Evolutionary conservation across 257 asterid genomes (phyloP).

Genomic region (Solanum lycopersicoides): DNA sequence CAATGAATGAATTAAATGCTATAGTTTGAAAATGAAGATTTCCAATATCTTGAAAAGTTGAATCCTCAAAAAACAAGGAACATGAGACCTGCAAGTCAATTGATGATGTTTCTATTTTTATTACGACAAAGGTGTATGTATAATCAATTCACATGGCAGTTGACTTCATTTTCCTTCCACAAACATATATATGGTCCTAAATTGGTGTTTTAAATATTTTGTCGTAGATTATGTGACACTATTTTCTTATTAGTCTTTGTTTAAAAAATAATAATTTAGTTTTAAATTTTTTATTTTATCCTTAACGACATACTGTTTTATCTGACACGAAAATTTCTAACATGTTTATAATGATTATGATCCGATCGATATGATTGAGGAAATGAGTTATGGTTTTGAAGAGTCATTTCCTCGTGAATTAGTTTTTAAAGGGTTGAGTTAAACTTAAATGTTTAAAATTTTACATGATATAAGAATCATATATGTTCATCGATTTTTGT

Average conservation of each 20-base stretch:
- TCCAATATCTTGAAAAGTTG: not conserved
- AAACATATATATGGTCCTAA: not conserved
- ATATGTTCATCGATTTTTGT: not conserved
- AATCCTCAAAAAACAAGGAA: not conserved
- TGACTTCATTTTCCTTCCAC: not conserved
- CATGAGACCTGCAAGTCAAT: not conserved
- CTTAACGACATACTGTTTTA: not conserved
- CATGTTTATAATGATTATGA: not conserved
- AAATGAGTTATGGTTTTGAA: not conserved
- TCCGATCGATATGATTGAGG: not conserved
- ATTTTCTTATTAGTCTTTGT: not conserved
- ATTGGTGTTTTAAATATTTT: not conserved
- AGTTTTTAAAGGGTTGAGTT: not conserved
- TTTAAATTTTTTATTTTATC: not conserved
- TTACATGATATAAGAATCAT: not conserved
- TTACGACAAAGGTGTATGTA: not conserved
- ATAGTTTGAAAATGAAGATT: not conserved
- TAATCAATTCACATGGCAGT: not conserved
- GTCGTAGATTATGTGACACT: not conserved
- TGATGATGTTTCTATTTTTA: not conserved
- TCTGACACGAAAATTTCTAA: not conserved
- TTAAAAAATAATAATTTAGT: not conserved
- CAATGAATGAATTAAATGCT: not conserved
- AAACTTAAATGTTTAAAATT: not conserved
- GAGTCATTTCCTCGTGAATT: not conserved